Conservation (phyloP, 129 eudicot genomes). For the Ambrosia trifida region DNA sequence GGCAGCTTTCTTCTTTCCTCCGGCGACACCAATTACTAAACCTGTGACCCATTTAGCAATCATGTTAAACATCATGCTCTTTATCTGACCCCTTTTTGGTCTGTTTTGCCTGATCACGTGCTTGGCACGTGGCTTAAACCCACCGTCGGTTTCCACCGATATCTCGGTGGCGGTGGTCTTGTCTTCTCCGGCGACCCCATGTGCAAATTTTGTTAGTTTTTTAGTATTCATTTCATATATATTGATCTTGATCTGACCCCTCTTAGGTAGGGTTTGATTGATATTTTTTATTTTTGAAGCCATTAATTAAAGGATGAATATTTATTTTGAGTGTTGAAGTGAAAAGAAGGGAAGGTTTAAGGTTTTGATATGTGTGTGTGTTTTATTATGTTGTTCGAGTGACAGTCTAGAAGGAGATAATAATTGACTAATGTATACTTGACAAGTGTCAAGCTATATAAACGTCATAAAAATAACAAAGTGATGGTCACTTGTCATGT, state of each 20-base stretch:
- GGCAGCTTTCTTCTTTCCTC: constrained; percentile 13
- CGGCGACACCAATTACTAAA: not conserved
- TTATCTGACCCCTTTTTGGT: constrained; percentile 1
- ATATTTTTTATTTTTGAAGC: not conserved
- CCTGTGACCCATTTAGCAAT: not conserved
- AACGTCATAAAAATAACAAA: no score
- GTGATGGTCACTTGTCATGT: no score
- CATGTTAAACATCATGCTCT: not conserved
- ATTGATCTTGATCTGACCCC: constrained; percentile 16
- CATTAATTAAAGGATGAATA: constrained; percentile 7
- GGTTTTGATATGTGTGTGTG: no score
- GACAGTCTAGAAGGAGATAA: no score
- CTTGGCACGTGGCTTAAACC: not conserved
- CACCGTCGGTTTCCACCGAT: not conserved
- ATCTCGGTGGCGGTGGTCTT: not conserved
- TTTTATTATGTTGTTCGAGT: no score
- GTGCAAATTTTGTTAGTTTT: not conserved
- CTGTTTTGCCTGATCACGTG: not conserved
- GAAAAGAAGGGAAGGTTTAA: not conserved
- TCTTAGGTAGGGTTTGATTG: not conserved
- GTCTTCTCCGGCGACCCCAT: not conserved
- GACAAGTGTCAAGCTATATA: not conserved
- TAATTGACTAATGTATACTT: no score
- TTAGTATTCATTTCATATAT: not conserved
- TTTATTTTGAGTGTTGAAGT: not conserved